Evolutionary conservation across 164 flowering plant species (phyloP).

Genomic region (Pachysandra terminalis): DNA sequence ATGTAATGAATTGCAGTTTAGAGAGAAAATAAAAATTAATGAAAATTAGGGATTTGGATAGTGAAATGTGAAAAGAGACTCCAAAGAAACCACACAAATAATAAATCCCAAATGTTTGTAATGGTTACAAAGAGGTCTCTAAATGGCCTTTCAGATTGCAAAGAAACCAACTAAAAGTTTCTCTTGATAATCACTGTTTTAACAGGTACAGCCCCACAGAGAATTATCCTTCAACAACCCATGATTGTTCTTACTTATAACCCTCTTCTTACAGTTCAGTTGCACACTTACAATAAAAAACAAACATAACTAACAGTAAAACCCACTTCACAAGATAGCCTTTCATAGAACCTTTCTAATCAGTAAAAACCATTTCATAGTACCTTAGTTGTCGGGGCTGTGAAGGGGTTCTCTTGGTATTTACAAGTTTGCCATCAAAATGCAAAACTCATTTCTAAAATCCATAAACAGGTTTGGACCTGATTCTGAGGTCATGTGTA

Average conservation of each 20-base stretch:
- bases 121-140: slow-evolving; percentile 8
- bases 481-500: too few relatives aligned
- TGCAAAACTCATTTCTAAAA: too few relatives aligned
- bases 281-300: too few relatives aligned
- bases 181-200: slow-evolving; percentile 1
- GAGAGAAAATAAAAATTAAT: slow-evolving; percentile 10
- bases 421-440: too few relatives aligned
- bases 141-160: slow-evolving; percentile 9
- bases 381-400: too few relatives aligned
- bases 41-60: slow-evolving; percentile 32
- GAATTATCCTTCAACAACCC: neutral
- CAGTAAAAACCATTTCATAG: too few relatives aligned
- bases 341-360: too few relatives aligned
- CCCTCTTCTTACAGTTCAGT: too few relatives aligned
- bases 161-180: neutral
- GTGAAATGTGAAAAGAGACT: slow-evolving; percentile 37
- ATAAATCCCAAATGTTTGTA: slow-evolving; percentile 15
- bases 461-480: too few relatives aligned
- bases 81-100: slow-evolving; percentile 24
- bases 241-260: neutral
- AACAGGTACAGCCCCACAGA: slow-evolving; percentile 8
- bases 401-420: too few relatives aligned
- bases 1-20: slow-evolving; percentile 29
- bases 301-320: too few relatives aligned
- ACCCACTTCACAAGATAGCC: too few relatives aligned